Evolutionary conservation across 345 rosid species (phyloP).

Genomic region (Zanthoxylum bungeanum): DNA sequence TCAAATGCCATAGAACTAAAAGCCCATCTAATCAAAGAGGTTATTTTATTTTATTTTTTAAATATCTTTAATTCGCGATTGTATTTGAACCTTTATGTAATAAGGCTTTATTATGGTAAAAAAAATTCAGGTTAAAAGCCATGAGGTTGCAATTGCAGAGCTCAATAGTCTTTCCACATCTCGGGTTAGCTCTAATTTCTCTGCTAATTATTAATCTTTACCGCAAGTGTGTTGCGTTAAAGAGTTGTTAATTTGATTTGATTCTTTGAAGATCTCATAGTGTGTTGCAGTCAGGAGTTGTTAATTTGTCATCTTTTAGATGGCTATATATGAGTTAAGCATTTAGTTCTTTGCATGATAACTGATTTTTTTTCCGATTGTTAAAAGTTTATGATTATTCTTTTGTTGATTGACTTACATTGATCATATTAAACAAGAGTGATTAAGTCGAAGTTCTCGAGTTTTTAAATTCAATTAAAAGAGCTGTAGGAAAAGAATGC

Average conservation of each 20-base stretch:
- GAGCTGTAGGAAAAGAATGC: background rate
- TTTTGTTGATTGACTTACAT: background rate
- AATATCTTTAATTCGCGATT: background rate
- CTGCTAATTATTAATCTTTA: background rate
- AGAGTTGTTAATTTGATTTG: no score
- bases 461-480: background rate
- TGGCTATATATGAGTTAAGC: no score
- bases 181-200: background rate
- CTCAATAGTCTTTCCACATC: background rate
- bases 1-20: background rate
- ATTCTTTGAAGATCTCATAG: background rate
- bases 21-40: conserved; percentile 3
- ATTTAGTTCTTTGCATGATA: background rate
- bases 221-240: no score
- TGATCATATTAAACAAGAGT: background rate
- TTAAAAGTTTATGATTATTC: background rate
- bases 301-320: background rate
- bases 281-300: background rate
- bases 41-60: background rate
- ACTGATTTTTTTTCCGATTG: background rate
- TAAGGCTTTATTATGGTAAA: background rate
- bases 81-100: background rate
- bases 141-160: conserved; percentile 10
- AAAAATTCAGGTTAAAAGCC: background rate
- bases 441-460: background rate